Conservation (phyloP, 2,329 filamentous ascomycete genomes). For the Aspergillus fumigatiaffinis region DNA sequence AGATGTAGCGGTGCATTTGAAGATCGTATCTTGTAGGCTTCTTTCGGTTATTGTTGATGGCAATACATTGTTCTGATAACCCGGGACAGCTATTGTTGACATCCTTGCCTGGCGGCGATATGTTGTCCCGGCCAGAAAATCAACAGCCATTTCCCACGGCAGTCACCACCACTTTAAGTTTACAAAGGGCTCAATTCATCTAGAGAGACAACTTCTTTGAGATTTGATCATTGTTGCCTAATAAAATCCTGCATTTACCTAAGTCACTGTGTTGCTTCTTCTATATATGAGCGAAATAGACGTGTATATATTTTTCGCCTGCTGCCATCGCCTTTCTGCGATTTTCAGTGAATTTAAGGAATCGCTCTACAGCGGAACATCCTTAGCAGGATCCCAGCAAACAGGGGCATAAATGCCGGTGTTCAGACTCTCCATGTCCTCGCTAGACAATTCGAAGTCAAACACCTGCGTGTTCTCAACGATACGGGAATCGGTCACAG, state of each 20-base stretch:
- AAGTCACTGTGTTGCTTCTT: background rate
- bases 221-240: background rate
- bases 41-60: background rate
- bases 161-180: no score
- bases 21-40: background rate
- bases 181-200: background rate
- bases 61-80: background rate
- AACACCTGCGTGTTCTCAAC: constrained; percentile 58
- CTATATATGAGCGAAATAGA: background rate
- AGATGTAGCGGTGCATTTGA: constrained; percentile 1
- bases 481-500: constrained; percentile 57
- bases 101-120: constrained; percentile 22
- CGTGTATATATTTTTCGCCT: background rate
- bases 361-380: constrained; percentile 20
- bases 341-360: background rate
- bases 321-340: background rate
- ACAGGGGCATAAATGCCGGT: constrained; percentile 55
- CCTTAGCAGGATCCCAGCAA: constrained; percentile 53
- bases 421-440: constrained; percentile 56
- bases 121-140: constrained; percentile 23
- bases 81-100: constrained; percentile 1
- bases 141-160: background rate
- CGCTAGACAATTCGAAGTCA: constrained; percentile 56
- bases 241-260: background rate
- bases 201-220: background rate